Evolutionary conservation across 768 basidiomycete genomes (phyloP).

Genomic region (Boletus barrowsii): DNA sequence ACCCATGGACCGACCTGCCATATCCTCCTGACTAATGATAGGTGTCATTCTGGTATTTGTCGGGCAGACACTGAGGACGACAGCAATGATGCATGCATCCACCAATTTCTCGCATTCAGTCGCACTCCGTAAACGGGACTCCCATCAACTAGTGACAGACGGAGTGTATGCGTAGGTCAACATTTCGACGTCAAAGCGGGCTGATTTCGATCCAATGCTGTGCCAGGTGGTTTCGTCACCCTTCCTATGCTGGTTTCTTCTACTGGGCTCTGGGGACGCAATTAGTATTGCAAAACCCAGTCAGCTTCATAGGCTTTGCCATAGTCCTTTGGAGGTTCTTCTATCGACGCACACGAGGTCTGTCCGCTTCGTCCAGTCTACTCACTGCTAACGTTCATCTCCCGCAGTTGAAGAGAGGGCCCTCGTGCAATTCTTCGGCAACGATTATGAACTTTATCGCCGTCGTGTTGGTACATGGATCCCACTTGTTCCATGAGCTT

Average conservation of each 20-base stretch:
- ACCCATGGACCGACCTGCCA: background rate
- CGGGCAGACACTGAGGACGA: conserved; percentile 78
- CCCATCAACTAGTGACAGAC: conserved; percentile 79
- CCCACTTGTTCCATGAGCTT: conserved; percentile 68
- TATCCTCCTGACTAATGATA: conserved; percentile 27
- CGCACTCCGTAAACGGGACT: conserved; percentile 66
- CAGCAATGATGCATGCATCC: conserved; percentile 96
- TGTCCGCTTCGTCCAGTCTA: conserved; percentile 22
- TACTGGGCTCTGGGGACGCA: conserved; percentile 98
- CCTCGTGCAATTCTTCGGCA: conserved; percentile 85
- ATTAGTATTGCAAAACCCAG: conserved; percentile 81
- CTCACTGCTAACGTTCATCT: conserved; percentile 1
- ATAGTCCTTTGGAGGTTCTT: conserved; percentile 86
- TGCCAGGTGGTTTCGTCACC: conserved; percentile 68
- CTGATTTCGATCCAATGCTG: background rate
- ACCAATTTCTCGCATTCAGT: conserved; percentile 92
- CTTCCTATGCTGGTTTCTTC: conserved; percentile 95
- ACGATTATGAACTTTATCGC: conserved; percentile 78
- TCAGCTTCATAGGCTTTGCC: conserved; percentile 65
- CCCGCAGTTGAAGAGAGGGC: conserved; percentile 73
- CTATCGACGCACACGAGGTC: conserved; percentile 72
- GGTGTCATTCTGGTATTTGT: conserved; percentile 61
- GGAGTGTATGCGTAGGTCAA: conserved; percentile 81
- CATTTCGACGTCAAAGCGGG: background rate
- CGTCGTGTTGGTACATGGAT: conserved; percentile 80